Percentiles rank a stretch among this genome's conserved stretches.
Evolutionary conservation across 768 basidiomycete species (phyloP).

Genomic region (Leccinum variicolor): DNA sequence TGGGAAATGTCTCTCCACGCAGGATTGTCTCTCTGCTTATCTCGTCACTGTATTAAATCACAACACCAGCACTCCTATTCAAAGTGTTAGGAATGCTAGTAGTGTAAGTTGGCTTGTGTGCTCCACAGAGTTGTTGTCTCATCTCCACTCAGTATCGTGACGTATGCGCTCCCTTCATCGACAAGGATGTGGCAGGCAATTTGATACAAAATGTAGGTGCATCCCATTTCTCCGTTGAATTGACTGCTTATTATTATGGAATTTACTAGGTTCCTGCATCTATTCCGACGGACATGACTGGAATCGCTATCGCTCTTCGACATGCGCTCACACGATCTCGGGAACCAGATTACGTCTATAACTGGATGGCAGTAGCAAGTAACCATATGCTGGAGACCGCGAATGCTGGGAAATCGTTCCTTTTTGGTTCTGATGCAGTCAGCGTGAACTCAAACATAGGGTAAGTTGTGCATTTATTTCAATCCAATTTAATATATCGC

Average conservation of each 20-base stretch:
- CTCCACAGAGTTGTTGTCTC: not conserved
- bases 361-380: conserved; percentile 19
- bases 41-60: conserved; percentile 22
- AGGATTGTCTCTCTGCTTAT: conserved; percentile 32
- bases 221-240: not conserved
- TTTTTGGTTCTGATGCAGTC: conserved; percentile 9
- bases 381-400: conserved; percentile 16
- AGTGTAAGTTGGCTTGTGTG: conserved; percentile 20
- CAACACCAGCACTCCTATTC: conserved; percentile 9
- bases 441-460: conserved; percentile 22
- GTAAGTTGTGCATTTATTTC: conserved; percentile 7
- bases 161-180: conserved; percentile 15
- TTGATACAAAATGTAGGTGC: conserved; percentile 17
- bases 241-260: not conserved
- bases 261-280: conserved; percentile 6
- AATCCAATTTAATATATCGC: not conserved
- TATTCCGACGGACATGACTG: conserved; percentile 16
- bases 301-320: conserved; percentile 18
- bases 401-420: conserved; percentile 16
- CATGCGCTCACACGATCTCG: conserved; percentile 11
- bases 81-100: conserved; percentile 25
- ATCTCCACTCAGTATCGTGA: conserved; percentile 18
- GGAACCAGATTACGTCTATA: conserved; percentile 12
- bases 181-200: conserved; percentile 17
- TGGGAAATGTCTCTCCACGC: conserved; percentile 15